Conservation (phyloP, 2,329 filamentous ascomycete genomes). For the Hypomyces rosellus region DNA sequence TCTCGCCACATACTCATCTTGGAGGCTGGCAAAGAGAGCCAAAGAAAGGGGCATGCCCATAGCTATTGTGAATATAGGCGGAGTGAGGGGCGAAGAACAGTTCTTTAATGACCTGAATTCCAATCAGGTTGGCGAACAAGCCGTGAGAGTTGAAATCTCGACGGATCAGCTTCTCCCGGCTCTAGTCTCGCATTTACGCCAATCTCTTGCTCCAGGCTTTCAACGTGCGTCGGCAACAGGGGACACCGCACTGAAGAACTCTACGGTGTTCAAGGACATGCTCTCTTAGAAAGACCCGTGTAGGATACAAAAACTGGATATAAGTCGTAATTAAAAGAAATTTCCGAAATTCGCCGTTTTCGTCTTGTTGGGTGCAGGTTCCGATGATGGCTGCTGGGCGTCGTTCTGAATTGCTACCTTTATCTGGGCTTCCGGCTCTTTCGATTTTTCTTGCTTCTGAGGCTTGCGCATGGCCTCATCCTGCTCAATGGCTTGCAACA, state of each 20-base stretch:
- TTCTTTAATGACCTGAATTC: constrained; percentile 57
- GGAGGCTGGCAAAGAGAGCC: constrained; percentile 78
- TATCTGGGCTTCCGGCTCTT: constrained; percentile 20
- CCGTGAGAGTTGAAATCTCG: constrained; percentile 51
- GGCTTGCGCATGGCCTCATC: constrained; percentile 50
- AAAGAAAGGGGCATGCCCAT: constrained; percentile 79
- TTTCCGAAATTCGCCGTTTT: constrained; percentile 33
- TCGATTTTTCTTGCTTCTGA: constrained; percentile 36
- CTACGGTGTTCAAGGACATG: constrained; percentile 51
- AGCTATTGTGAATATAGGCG: constrained; percentile 82
- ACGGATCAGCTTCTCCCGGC: constrained; percentile 53
- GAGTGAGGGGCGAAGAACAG: constrained; percentile 69
- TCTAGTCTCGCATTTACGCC: constrained; percentile 46
- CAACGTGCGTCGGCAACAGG: neutral
- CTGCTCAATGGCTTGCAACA: constrained; percentile 59
- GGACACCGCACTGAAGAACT: constrained; percentile 13
- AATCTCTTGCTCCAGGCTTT: constrained; percentile 15
- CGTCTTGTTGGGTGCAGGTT: constrained; percentile 20
- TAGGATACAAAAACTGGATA: constrained; percentile 6
- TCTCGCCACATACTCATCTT: constrained; percentile 91
- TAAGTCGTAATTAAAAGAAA: constrained; percentile 40
- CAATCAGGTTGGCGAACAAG: constrained; percentile 43
- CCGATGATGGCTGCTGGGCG: constrained; percentile 12
- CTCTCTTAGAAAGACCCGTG: constrained; percentile 38
- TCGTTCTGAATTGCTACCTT: constrained; percentile 5